phyloP scores from a whole-genome alignment of 192 early-diverging fungal genomes.

The Chytriomyces hyalinus region DNA sequence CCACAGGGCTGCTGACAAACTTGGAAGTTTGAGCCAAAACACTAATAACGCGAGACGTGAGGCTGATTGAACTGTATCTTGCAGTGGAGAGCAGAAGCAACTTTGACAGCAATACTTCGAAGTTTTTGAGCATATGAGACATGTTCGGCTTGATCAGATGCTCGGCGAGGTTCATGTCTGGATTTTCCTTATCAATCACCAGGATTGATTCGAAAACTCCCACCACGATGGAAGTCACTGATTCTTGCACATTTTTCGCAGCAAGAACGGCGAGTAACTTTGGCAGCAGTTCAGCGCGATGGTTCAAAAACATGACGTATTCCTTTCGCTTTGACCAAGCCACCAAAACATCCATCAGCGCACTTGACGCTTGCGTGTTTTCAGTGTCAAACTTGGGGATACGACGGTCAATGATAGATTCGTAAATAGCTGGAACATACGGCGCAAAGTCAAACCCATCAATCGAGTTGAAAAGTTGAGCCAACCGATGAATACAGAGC shows the following conservation, averaged over 20 bases:
- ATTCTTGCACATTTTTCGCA: constrained; percentile 77
- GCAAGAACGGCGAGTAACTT: constrained; percentile 75
- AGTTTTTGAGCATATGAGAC: constrained; percentile 62
- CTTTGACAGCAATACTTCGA: constrained; percentile 55
- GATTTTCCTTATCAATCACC: constrained; percentile 40
- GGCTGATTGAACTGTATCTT: constrained; percentile 35
- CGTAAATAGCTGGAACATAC: constrained; percentile 78
- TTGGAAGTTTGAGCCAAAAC: constrained; percentile 79
- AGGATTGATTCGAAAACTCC: constrained; percentile 70
- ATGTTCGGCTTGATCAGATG: constrained; percentile 61
- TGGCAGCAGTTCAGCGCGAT: constrained; percentile 70
- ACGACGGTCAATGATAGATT: constrained; percentile 70
- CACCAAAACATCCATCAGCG: constrained; percentile 76
- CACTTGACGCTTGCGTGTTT: constrained; percentile 86
- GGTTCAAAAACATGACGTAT: constrained; percentile 72
- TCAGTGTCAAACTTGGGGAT: constrained; percentile 75
- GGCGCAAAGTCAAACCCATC: constrained; percentile 76
- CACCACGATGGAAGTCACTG: constrained; percentile 74
- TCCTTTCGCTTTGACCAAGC: constrained; percentile 74
- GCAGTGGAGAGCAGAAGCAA: constrained; percentile 34
- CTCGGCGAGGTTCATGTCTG: constrained; percentile 43
- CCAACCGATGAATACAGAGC: constrained; percentile 74
- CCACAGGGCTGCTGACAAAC: constrained; percentile 70
- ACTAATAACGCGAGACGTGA: constrained; percentile 69
- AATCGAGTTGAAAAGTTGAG: constrained; percentile 74